A percentile compares a stretch with the other conserved stretches of the same genome.
phyloP scores from a whole-genome alignment of 176 grass and related monocot genomes.

The Carex parvula region DNA sequence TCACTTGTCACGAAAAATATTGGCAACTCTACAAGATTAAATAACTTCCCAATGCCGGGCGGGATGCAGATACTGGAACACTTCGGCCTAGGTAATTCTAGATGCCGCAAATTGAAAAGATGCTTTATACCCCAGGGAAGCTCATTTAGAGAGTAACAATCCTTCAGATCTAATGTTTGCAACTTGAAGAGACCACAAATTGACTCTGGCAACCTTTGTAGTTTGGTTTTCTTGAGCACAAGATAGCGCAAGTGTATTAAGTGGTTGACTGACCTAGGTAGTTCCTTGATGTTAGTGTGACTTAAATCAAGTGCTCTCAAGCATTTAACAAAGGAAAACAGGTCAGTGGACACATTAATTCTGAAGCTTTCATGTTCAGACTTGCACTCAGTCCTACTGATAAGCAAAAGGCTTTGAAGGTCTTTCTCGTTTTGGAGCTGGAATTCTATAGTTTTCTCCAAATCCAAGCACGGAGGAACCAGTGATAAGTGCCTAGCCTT shows the following conservation, averaged over 20 bases:
- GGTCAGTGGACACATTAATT: too few relatives aligned
- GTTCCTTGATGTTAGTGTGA: background rate
- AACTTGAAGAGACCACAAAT: conserved; percentile 36
- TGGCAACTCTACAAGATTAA: conserved; percentile 34
- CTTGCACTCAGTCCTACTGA: too few relatives aligned
- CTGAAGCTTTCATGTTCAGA: too few relatives aligned
- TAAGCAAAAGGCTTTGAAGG: too few relatives aligned
- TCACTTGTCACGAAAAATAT: conserved; percentile 24
- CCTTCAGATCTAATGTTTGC: conserved; percentile 34
- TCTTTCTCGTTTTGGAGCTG: too few relatives aligned
- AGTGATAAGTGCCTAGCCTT: background rate
- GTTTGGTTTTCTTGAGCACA: background rate
- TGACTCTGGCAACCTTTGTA: background rate
- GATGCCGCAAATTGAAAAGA: conserved; percentile 33
- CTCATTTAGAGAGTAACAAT: conserved; percentile 26
- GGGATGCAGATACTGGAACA: conserved; percentile 13
- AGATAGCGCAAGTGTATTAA: conserved; percentile 5
- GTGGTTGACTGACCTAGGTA: background rate
- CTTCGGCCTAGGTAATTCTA: conserved; percentile 24
- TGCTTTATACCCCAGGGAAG: conserved; percentile 35
- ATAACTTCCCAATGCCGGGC: conserved; percentile 32
- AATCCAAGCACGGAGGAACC: too few relatives aligned
- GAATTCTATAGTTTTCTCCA: too few relatives aligned
- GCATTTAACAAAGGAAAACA: background rate
- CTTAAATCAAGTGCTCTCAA: conserved; percentile 5